Conservation (phyloP, 352 stramenopile species). For the Globisporangium okanoganense region DNA sequence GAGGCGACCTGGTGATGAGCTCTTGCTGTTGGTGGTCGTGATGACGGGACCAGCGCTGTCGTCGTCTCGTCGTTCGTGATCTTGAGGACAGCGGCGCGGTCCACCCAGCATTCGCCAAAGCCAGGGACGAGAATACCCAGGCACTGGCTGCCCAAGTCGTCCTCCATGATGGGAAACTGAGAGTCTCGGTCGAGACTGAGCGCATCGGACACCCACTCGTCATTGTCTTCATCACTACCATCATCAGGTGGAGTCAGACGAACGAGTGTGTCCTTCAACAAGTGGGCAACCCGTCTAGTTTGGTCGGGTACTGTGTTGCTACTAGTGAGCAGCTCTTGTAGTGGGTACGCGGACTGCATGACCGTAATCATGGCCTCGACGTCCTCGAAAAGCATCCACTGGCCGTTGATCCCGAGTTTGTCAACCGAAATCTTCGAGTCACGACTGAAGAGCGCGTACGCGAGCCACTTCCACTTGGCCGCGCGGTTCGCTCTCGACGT, state of each 20-base stretch:
- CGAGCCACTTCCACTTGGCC: slow-evolving; percentile 28
- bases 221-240: neutral
- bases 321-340: neutral
- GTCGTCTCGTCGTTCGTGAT: neutral
- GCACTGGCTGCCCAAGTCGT: neutral
- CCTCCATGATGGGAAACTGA: neutral
- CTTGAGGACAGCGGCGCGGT: neutral
- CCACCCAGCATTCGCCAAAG: slow-evolving; percentile 4
- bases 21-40: neutral
- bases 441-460: slow-evolving; percentile 28
- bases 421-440: slow-evolving; percentile 13
- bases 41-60: neutral
- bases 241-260: slow-evolving; percentile 1
- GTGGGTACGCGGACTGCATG: neutral
- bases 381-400: slow-evolving; percentile 4
- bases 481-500: neutral
- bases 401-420: slow-evolving; percentile 6
- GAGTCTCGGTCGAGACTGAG: neutral
- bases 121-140: slow-evolving; percentile 1
- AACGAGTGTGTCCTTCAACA: neutral
- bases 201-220: slow-evolving; percentile 1
- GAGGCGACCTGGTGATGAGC: neutral
- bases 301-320: neutral
- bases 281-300: neutral
- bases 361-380: slow-evolving; percentile 6